Evolutionary conservation across 2,329 filamentous ascomycete species (phyloP).

Genomic region (Aureobasidium lini): DNA sequence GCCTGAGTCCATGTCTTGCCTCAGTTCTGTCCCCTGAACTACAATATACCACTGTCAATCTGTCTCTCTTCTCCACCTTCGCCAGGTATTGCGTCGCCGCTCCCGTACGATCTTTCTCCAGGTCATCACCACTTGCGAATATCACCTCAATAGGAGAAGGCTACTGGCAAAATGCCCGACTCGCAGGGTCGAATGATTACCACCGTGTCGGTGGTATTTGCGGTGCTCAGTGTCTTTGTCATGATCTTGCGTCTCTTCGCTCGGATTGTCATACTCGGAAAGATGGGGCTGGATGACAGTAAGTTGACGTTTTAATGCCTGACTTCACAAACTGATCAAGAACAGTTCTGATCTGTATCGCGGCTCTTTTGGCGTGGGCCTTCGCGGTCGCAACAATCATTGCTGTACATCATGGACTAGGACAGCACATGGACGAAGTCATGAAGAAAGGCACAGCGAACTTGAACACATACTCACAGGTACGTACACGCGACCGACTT

Average conservation of each 20-base stretch:
- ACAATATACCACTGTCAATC: not conserved
- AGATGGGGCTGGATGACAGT: conserved; percentile 9
- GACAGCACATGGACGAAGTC: not conserved
- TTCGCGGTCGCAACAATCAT: not conserved
- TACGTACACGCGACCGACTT: not conserved
- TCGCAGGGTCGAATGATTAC: not conserved
- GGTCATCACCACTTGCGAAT: not conserved
- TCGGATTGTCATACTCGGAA: not conserved
- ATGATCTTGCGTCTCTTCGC: conserved; percentile 1
- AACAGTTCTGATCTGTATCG: not conserved
- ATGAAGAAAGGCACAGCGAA: not conserved
- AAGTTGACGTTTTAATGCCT: not conserved
- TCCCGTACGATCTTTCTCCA: not conserved
- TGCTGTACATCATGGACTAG: conserved; percentile 1
- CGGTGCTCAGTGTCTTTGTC: not conserved
- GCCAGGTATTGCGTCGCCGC: not conserved
- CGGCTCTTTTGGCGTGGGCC: not conserved
- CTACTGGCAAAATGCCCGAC: not conserved
- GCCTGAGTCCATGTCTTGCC: not conserved
- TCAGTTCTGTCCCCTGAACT: not conserved
- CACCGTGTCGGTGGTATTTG: not conserved
- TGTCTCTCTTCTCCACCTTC: not conserved
- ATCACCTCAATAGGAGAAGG: not conserved
- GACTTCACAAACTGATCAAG: not conserved
- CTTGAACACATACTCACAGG: not conserved